Evolutionary conservation across 768 basidiomycete genomes (phyloP).

Genomic region (Lentinus tigrinus): DNA sequence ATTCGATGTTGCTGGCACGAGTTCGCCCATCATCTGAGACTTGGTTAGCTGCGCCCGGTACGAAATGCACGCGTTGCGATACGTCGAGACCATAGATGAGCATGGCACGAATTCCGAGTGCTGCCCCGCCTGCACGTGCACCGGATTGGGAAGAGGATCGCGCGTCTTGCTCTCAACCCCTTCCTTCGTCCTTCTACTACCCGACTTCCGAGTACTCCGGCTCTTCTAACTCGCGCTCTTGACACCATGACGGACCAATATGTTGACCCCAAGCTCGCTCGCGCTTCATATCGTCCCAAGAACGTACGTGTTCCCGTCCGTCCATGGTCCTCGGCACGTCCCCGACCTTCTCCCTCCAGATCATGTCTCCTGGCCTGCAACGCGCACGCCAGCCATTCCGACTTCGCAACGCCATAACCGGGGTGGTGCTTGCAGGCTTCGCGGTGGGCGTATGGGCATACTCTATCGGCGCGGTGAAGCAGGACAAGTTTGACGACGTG

Average conservation of each 20-base stretch:
- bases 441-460: constrained; percentile 85
- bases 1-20: neutral
- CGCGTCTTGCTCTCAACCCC: neutral
- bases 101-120: no score
- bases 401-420: constrained; percentile 76
- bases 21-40: neutral
- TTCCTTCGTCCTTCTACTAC: neutral
- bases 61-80: no score
- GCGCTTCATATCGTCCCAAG: constrained; percentile 38
- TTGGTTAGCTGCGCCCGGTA: no score
- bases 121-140: no score
- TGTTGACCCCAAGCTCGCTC: constrained; percentile 31
- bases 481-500: constrained; percentile 87
- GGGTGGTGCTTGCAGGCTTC: constrained; percentile 68
- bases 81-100: no score
- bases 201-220: no score
- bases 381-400: constrained; percentile 88
- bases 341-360: constrained; percentile 47
- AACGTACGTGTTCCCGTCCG: constrained; percentile 28
- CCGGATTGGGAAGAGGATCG: no score
- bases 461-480: constrained; percentile 91
- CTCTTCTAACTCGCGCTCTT: neutral
- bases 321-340: neutral
- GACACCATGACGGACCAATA: constrained; percentile 36
- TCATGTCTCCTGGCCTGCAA: constrained; percentile 83